phyloP scores from a whole-genome alignment of 495 filamentous ascomycete species.

The Terfezia claveryi region DNA sequence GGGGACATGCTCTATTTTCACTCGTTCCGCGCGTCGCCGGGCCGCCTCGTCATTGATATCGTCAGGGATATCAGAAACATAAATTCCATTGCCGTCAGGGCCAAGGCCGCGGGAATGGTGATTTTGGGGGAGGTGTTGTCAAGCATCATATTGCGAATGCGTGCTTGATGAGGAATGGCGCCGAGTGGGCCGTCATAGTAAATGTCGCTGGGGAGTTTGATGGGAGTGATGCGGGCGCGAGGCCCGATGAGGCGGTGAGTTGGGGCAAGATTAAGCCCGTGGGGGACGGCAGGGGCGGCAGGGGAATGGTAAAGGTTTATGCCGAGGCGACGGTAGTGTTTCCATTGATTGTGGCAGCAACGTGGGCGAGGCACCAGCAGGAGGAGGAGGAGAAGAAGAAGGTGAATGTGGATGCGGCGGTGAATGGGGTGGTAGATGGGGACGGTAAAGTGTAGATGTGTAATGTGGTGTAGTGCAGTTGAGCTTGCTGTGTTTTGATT shows the following conservation, averaged over 20 bases:
- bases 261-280: slow-evolving; percentile 95
- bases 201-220: slow-evolving; percentile 96
- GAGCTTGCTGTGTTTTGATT: too few species aligned
- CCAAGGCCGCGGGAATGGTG: slow-evolving; percentile 73
- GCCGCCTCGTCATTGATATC: slow-evolving; percentile 61
- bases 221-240: slow-evolving; percentile 83
- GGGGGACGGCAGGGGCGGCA: slow-evolving; percentile 19
- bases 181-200: slow-evolving; percentile 87
- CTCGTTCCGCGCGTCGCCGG: slow-evolving; percentile 64
- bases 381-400: background rate
- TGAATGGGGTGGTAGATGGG: too few species aligned
- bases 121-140: slow-evolving; percentile 81
- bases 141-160: slow-evolving; percentile 98
- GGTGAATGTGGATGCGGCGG: background rate
- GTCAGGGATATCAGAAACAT: slow-evolving; percentile 73
- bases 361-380: slow-evolving; percentile 45
- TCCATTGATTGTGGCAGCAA: slow-evolving; percentile 84
- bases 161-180: slow-evolving; percentile 87
- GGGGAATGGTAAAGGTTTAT: slow-evolving; percentile 74
- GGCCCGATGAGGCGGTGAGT: slow-evolving; percentile 89
- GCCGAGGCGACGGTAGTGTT: slow-evolving; percentile 82
- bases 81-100: slow-evolving; percentile 70
- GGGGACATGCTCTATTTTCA: slow-evolving; percentile 98
- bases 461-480: too few species aligned
- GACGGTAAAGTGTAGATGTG: too few species aligned